Evolutionary conservation across 257 asterid genomes (phyloP), one percentile per base, ranked within the genome.

Genomic region (Sherardia arvensis): DNA sequence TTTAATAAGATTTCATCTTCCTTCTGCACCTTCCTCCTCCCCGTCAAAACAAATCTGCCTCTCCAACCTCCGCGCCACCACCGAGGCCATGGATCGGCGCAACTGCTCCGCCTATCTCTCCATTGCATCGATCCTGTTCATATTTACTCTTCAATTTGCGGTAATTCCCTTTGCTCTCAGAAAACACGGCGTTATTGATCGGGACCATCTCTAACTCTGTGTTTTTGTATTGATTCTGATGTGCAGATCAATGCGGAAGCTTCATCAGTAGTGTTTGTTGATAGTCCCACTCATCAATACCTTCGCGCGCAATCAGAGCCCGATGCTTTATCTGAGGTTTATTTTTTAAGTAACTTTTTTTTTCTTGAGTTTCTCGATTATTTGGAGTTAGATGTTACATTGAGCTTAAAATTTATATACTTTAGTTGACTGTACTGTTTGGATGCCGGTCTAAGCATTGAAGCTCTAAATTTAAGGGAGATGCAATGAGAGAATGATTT

Each of bases 191-290:
- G 63, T 34, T 8, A 5, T 53, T 17, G 20, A 26, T 62, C 67
- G 33, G 51, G 21, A 33, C 23, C 53, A 49, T 66, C 30, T 7
- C 22, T 56, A 3, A 48, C 43, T 68, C 34, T 29, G 54, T 40
- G 48, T 72, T 20, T 14, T 49, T n/a, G 1, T 11, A 18, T 49
- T 25, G 56, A 57, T 25, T 72, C 32, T 69, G 73, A 73, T 73
- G 40, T 33, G 63, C 67, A 67, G 69, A 67, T 72, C 86, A 82
- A 62, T 76, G 94, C 47, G 8, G 58, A 84, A 61, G 81, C 85
- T 36, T 72, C 90, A 3, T 76, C 95, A 29, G 94, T 85, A 34
- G 70, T 64, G 53, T 90, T 87, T 61, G 70, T 90, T 30, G 97
- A 90, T 15, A 78, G 86, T 63, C 80, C 87, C 51, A 70, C 81